Conservation (phyloP, 2,329 filamentous ascomycete genomes). For the Drechslerella coelobrocha region DNA sequence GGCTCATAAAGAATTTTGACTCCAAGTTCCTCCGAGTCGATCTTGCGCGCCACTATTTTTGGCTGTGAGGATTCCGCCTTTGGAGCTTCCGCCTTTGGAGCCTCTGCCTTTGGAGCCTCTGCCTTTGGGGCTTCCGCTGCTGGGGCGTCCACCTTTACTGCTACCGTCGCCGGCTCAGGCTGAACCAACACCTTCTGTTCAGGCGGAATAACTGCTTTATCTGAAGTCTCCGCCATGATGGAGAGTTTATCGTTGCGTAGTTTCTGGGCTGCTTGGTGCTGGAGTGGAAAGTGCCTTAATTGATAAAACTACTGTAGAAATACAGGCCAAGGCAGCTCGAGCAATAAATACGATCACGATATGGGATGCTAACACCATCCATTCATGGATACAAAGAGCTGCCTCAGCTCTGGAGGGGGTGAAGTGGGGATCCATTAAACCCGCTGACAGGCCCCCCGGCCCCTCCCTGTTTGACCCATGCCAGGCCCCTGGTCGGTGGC, state of each 20-base stretch:
- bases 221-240: background rate
- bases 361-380: background rate
- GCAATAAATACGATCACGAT: constrained; percentile 6
- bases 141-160: background rate
- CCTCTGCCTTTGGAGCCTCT: background rate
- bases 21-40: constrained; percentile 11
- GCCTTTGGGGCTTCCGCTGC: background rate
- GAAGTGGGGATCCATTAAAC: background rate
- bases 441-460: background rate
- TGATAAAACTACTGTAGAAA: too few relatives aligned
- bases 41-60: background rate
- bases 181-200: too few relatives aligned
- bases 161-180: too few relatives aligned
- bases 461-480: too few relatives aligned
- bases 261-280: too few relatives aligned
- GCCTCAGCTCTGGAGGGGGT: background rate
- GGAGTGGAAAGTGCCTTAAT: too few relatives aligned
- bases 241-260: background rate
- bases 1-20: constrained; percentile 10
- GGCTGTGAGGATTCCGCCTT: background rate
- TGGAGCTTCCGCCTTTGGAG: background rate
- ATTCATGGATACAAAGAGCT: too few relatives aligned
- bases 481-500: background rate
- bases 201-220: too few relatives aligned
- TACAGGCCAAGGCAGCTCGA: background rate